Conservation (phyloP, 305 asterid genomes). For the Fraxinus platypoda region DNA sequence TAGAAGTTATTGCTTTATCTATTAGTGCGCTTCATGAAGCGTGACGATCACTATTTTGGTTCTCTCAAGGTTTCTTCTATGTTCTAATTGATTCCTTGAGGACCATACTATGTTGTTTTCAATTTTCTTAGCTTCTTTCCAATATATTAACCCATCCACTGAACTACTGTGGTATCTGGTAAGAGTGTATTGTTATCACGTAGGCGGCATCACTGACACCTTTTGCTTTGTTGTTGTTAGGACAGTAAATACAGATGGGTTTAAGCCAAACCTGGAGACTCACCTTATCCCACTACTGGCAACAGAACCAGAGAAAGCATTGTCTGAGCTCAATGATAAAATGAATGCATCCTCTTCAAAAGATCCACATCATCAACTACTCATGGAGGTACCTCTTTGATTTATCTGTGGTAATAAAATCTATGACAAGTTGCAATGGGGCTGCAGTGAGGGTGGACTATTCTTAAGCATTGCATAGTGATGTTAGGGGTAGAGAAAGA, state of each 20-base stretch:
- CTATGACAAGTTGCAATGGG: constrained; percentile 6
- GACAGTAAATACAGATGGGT: constrained; percentile 91
- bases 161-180: background rate
- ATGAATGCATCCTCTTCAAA: constrained; percentile 44
- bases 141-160: constrained; percentile 14
- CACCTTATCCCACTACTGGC: constrained; percentile 87
- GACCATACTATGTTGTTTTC: background rate
- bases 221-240: constrained; percentile 48
- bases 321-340: constrained; percentile 53
- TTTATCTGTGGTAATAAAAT: constrained; percentile 20
- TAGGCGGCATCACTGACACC: constrained; percentile 16
- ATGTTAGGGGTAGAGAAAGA: constrained; percentile 11
- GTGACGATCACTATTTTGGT: background rate
- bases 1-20: background rate
- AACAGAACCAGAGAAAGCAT: constrained; percentile 50
- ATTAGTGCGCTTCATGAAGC: background rate
- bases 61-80: constrained; percentile 12
- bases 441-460: constrained; percentile 12
- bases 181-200: constrained; percentile 20
- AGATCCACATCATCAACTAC: constrained; percentile 74
- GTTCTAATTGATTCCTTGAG: constrained; percentile 1
- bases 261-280: constrained; percentile 95
- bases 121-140: background rate
- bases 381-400: constrained; percentile 65
- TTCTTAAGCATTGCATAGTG: constrained; percentile 1